Conservation (phyloP, 441 rosid genomes). For the Pelargonium citronellum region DNA sequence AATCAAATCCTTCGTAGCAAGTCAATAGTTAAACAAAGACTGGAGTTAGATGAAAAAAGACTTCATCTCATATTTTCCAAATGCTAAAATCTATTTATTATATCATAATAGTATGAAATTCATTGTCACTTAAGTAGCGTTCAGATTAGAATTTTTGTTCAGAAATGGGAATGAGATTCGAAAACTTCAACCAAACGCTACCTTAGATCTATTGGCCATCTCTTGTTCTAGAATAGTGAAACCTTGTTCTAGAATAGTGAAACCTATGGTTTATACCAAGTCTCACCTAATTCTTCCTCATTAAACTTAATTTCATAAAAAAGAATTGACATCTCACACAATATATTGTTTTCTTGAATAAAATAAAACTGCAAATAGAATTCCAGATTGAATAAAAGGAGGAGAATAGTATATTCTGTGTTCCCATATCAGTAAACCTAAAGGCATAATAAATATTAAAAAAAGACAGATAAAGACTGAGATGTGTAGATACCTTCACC, state of each 20-base stretch:
- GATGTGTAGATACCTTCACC: slow-evolving; percentile 14
- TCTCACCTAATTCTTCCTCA: not conserved
- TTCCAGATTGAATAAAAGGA: not conserved
- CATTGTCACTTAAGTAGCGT: not conserved
- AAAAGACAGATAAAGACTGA: slow-evolving; percentile 6
- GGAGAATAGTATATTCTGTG: slow-evolving; percentile 11
- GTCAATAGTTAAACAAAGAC: slow-evolving; percentile 5
- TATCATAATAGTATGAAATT: not conserved
- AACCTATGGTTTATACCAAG: not conserved
- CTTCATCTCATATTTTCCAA: not conserved
- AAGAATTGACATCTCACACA: slow-evolving; percentile 15
- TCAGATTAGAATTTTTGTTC: too few relatives aligned
- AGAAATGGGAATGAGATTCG: too few relatives aligned
- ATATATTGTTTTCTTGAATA: slow-evolving; percentile 2
- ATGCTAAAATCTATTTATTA: not conserved
- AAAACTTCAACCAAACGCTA: too few relatives aligned
- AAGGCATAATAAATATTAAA: not conserved
- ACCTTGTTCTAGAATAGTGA: not conserved
- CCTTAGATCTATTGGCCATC: not conserved
- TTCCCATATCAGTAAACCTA: slow-evolving; percentile 18
- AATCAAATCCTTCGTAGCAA: not conserved
- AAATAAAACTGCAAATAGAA: slow-evolving; percentile 19
- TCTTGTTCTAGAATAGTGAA: slow-evolving; percentile 1
- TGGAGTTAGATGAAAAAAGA: not conserved
- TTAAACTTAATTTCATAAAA: not conserved